Conservation (phyloP, 129 eudicot species). For the Tagetes patula region DNA sequence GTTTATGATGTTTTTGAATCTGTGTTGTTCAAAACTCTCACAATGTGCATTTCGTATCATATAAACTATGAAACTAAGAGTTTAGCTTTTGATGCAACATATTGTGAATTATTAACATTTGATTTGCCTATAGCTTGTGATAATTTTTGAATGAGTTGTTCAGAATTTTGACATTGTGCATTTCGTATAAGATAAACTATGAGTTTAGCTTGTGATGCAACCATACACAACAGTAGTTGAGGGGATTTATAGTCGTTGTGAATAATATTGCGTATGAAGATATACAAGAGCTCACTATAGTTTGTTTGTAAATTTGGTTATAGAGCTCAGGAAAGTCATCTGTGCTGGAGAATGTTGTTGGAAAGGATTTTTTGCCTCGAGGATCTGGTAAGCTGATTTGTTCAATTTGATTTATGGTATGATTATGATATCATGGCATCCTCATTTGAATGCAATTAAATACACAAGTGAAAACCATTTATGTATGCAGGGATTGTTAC, state of each 20-base stretch:
- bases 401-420: neutral
- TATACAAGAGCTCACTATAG: neutral
- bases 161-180: too few relatives aligned
- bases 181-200: neutral
- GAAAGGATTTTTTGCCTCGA: neutral
- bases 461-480: neutral
- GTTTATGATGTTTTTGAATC: too few relatives aligned
- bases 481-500: constrained; percentile 82
- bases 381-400: neutral
- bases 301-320: neutral
- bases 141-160: too few relatives aligned
- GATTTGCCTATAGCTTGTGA: too few relatives aligned
- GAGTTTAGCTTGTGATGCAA: neutral
- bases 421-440: neutral
- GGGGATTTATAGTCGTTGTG: neutral
- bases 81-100: too few relatives aligned
- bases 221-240: neutral
- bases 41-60: too few relatives aligned
- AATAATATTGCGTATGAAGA: neutral
- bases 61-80: too few relatives aligned
- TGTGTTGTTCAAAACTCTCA: too few relatives aligned
- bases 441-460: neutral
- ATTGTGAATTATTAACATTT: too few relatives aligned
- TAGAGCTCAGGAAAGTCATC: neutral
- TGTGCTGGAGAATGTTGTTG: neutral